These are phyloP conservation scores for Aureobasidium zeae DNA, from an alignment of 2,329 filamentous ascomycete genomes.

Conservation along the genomic window DNA sequence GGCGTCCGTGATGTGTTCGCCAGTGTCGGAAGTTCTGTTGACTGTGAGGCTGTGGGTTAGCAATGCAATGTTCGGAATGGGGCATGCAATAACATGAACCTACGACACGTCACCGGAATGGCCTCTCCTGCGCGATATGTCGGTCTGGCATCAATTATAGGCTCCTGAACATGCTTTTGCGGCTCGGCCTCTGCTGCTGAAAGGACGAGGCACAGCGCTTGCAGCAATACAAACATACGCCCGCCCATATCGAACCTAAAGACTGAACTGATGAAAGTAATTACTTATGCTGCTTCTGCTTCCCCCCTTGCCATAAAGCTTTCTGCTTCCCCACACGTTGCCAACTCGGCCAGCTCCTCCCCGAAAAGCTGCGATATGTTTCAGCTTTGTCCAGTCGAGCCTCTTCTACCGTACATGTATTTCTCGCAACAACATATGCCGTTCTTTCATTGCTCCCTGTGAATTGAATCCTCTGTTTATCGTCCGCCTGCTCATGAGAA, in stretches of 20 bases:
- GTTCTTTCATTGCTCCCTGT: no score
- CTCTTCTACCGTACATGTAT: no score
- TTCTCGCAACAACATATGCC: no score
- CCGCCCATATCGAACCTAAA: not conserved
- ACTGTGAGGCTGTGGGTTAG: not conserved
- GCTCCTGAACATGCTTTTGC: constrained; percentile 37
- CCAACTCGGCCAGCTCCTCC: no score
- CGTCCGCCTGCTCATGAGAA: no score
- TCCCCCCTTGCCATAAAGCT: not conserved
- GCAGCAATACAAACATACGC: constrained; percentile 3
- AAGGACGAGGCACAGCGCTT: constrained; percentile 26
- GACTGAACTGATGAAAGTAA: not conserved
- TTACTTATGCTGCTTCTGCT: not conserved
- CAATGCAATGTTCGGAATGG: not conserved
- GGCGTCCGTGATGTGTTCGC: constrained; percentile 68
- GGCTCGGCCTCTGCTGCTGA: constrained; percentile 29
- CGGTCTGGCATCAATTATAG: constrained; percentile 28
- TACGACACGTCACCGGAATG: constrained; percentile 46
- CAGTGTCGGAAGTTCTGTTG: constrained; percentile 58
- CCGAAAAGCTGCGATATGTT: no score
- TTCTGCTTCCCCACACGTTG: no score
- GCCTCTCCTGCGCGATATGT: constrained; percentile 41
- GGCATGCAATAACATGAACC: constrained; percentile 19
- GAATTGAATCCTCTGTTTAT: no score
- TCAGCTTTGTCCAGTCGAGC: no score